Base-by-base conservation (phyloP, 495 filamentous ascomycete genomes). In the Xylaria curta region DNA sequence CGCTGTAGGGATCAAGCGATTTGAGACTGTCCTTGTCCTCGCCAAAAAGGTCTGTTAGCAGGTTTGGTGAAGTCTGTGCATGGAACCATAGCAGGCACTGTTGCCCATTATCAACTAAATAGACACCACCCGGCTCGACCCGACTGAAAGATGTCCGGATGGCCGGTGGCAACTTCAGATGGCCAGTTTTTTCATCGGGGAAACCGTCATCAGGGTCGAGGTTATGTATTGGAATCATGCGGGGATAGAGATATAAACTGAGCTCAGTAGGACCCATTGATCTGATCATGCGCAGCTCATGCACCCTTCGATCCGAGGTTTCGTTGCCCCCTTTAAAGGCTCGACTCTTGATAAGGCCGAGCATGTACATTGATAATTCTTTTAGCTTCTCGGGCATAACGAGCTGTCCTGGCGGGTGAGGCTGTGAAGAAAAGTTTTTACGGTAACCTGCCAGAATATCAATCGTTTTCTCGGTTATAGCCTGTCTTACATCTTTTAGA, bases 81-180 rank as follows among this genome's bases (percentile, higher is more conserved):
- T 99, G 96, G 73, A 98, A 84, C 96, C 96, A 99, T 31, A 99
- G 84, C 40, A 98, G 85, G 72, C 93, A 91, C 66, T 91, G 87
- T 80, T 98, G 97, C 5, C 97, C 96, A 79, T 98, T 97, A 76
- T 99, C 96, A n/a, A 98, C 90, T 15, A 99, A 81, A 80, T 98
- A 99, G n/a, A 90, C 97, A 53, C 97, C 97, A 58, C 96, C 96
- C 71, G 97, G 93, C 82, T 98, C 95, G 70, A 97, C 90, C 47
- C 92, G 89, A 36, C 92, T 90, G 82, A 95, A 98, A 10, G 91
- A 94, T n/a, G 94, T 91, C n/a, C 96, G 92, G 51, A 84, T 87
- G 81, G 89, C 87, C 83, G 81, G 88, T 82, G 80, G 96, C 88
- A 97, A 89, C 73, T 90, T 88, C 46, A 99, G 85, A 76, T 98